Percentiles rank a stretch among this genome's conserved stretches.
Conservation (phyloP, 2,329 filamentous ascomycete species). For the Sarocladiaceae sp. region DNA sequence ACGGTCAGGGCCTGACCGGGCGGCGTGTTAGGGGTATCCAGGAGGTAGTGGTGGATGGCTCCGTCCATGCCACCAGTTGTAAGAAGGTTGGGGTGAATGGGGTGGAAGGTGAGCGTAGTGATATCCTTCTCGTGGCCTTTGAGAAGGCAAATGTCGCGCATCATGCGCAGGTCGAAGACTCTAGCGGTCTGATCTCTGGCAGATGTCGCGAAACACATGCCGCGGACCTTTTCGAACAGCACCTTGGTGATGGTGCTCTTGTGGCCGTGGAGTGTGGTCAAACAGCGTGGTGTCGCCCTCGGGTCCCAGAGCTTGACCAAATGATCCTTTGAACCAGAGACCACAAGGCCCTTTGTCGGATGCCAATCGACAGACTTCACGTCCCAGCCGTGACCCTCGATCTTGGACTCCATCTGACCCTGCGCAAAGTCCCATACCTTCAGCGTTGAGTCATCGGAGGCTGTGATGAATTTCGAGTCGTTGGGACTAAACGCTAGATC, state of each 20-base stretch:
- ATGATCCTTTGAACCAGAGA: constrained; percentile 96
- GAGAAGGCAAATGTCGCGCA: constrained; percentile 92
- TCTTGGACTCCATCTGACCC: constrained; percentile 71
- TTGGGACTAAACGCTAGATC: constrained; percentile 91
- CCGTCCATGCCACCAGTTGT: constrained; percentile 89
- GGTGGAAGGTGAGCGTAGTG: constrained; percentile 88
- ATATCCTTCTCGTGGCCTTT: constrained; percentile 96
- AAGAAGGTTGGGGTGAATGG: constrained; percentile 80
- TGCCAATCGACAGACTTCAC: constrained; percentile 98
- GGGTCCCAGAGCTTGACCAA: constrained; percentile 98
- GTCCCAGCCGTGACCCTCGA: constrained; percentile 97
- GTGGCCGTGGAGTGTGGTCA: constrained; percentile 92
- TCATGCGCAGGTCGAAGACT: constrained; percentile 93
- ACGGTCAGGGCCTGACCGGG: constrained; percentile 62
- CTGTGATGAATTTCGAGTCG: constrained; percentile 93
- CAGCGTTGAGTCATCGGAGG: constrained; percentile 85
- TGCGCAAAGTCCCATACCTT: constrained; percentile 96
- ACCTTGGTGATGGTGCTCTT: constrained; percentile 97
- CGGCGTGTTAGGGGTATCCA: constrained; percentile 88
- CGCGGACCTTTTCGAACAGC: constrained; percentile 78
- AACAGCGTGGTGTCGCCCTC: constrained; percentile 69
- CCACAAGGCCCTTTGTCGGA: constrained; percentile 85
- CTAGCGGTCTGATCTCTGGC: constrained; percentile 89
- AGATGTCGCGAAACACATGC: constrained; percentile 81
- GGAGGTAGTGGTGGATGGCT: constrained; percentile 85